Percentiles rank a stretch among this genome's conserved stretches.
These are phyloP conservation scores for Epichloe elymi DNA, from an alignment of 2,329 filamentous ascomycete genomes.

Conservation along the genomic window DNA sequence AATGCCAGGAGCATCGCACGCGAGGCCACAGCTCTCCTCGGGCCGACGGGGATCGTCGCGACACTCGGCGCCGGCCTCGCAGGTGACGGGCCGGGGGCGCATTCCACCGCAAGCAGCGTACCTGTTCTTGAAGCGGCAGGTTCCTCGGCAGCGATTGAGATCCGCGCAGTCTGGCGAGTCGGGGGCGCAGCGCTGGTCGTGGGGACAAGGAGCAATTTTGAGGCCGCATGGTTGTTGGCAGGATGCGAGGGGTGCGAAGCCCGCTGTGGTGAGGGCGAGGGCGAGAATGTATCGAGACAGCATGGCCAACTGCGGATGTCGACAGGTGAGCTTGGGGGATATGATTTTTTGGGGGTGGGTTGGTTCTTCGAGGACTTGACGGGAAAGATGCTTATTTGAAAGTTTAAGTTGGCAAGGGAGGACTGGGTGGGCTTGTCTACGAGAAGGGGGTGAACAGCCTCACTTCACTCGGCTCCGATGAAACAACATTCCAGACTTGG, in stretches of 20 bases:
- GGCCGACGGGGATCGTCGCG: conserved; percentile 20
- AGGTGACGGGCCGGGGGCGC: conserved; percentile 12
- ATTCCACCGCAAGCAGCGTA: conserved; percentile 22
- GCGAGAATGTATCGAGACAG: conserved; percentile 12
- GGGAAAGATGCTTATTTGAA: background rate
- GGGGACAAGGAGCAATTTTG: conserved; percentile 16
- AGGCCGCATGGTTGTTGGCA: conserved; percentile 14
- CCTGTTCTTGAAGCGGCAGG: conserved; percentile 16
- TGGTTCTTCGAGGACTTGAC: background rate
- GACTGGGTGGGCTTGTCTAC: background rate
- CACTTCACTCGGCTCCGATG: background rate
- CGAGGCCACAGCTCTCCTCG: conserved; percentile 17
- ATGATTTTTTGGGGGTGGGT: background rate
- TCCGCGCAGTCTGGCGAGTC: conserved; percentile 12
- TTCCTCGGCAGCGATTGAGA: conserved; percentile 16
- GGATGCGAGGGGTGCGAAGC: conserved; percentile 6
- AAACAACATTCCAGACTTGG: background rate
- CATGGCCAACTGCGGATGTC: conserved; percentile 11
- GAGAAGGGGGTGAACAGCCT: background rate
- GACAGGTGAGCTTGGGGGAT: background rate
- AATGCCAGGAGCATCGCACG: conserved; percentile 22
- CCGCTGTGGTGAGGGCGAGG: conserved; percentile 9
- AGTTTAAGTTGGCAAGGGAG: background rate
- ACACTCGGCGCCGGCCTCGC: conserved; percentile 15
- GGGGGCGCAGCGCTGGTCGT: conserved; percentile 15